Evolutionary conservation across 148 eudicot species (phyloP), one percentile per base, ranked within the genome.

Genomic region (Vaccinium darrowii): DNA sequence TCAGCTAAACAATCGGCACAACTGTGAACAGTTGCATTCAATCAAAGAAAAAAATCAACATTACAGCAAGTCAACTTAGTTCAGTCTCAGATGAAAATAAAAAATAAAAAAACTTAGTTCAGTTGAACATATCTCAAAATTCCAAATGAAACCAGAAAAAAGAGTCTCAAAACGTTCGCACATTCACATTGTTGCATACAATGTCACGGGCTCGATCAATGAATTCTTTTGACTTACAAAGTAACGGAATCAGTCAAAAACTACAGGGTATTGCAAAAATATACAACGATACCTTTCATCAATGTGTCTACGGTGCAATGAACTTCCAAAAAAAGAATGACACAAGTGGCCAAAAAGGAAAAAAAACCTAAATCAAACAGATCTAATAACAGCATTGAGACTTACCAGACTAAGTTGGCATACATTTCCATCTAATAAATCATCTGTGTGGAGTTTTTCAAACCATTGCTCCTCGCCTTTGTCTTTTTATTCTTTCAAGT

Each of bases 401-500:
- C 36, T 23, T 27, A 2, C 43, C 60, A 53, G 52, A 76, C 79
- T 58, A 18, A 23, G 43, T 53, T 76, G 79, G 79, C 52, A 76
- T n/a, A 76, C 79, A 76, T 76, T 76, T 76, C 79, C 54, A 49
- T 18, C 54, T 36, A n/a, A 43, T 76, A 19, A 76, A 12, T 11
- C 5, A 50, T 19, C 23, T 53, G 33, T 23, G 57, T 12, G 25
- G 33, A 77, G 27, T 14, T 36, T 65, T 80, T 49, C 30, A 58
- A 60, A 43, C 63, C 49, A 56, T 8, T 57, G 83, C n/a, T 21
- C 75, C 89, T 79, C 86, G 91, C 79, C 90, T 92, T 86, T 85
- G 89, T 60, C 98, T 86, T 73, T 97, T 97, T 27, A 97, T 87
- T 84, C 99, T 89, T 84, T 94, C 99, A 4, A 95, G 87, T 12